Evolutionary conservation across 169 alveolate genomes (phyloP).

Genomic region (Cryptosporidium viatorum): DNA sequence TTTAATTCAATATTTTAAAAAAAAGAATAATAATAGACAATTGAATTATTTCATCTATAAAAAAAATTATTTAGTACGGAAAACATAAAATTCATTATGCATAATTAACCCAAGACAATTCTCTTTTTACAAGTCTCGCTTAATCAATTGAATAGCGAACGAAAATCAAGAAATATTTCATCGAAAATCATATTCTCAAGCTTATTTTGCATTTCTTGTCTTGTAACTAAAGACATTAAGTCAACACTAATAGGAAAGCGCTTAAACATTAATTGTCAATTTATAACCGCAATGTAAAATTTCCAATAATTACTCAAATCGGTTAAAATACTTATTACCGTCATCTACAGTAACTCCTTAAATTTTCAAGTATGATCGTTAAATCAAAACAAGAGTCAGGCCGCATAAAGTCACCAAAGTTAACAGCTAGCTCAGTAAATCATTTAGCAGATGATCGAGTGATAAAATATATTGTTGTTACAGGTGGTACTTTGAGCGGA

Average conservation of each 20-base stretch:
- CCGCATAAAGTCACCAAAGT: conserved; percentile 26
- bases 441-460: conserved; percentile 36
- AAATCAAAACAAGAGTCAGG: conserved; percentile 30
- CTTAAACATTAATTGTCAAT: not conserved
- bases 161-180: no score
- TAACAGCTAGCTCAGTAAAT: conserved; percentile 8
- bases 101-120: no score
- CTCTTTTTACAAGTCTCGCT: no score
- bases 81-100: no score
- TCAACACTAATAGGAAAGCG: not conserved
- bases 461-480: conserved; percentile 90
- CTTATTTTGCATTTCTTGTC: no score
- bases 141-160: no score
- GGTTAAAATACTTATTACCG: not conserved
- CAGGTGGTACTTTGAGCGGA: conserved; percentile 97
- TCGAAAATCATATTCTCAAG: not conserved
- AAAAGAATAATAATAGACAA: no score
- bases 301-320: not conserved
- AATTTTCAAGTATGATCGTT: not conserved
- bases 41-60: no score
- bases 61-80: no score
- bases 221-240: not conserved
- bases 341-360: not conserved
- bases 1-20: no score
- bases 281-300: not conserved